These are phyloP conservation scores for Blastobotrys robertii DNA, from an alignment of 805 yeast genomes.

Conservation along the genomic window DNA sequence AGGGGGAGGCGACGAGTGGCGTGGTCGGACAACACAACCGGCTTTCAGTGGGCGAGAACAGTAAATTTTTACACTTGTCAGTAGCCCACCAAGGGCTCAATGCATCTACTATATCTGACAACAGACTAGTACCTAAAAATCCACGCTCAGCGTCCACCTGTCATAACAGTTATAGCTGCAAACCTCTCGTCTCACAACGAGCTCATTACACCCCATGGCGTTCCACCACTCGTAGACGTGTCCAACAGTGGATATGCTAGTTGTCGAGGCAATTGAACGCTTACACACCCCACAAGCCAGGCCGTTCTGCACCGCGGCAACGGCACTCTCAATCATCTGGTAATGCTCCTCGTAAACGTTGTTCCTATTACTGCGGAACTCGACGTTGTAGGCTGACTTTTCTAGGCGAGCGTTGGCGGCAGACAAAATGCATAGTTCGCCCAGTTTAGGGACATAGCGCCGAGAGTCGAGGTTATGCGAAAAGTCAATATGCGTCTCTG, in stretches of 20 bases:
- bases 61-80: neutral
- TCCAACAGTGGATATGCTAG: constrained; percentile 17
- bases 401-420: neutral
- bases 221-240: constrained; percentile 28
- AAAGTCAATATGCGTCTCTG: too few species aligned
- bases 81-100: constrained; percentile 1
- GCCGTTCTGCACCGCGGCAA: constrained; percentile 7
- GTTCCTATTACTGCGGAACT: constrained; percentile 7
- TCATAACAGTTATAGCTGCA: constrained; percentile 10
- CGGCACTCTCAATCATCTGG: constrained; percentile 16
- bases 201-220: constrained; percentile 3
- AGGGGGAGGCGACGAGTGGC: too few species aligned
- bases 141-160: neutral
- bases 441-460: neutral
- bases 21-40: too few species aligned
- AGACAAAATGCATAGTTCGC: neutral
- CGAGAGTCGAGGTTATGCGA: neutral
- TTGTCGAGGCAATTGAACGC: constrained; percentile 5
- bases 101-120: too few species aligned
- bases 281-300: constrained; percentile 25
- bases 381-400: neutral
- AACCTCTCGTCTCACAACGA: constrained; percentile 10
- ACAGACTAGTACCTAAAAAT: too few species aligned
- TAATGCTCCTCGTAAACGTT: neutral
- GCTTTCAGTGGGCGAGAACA: too few species aligned